Conservation (phyloP, 176 grass and related monocot species). For the Juncus effusus region DNA sequence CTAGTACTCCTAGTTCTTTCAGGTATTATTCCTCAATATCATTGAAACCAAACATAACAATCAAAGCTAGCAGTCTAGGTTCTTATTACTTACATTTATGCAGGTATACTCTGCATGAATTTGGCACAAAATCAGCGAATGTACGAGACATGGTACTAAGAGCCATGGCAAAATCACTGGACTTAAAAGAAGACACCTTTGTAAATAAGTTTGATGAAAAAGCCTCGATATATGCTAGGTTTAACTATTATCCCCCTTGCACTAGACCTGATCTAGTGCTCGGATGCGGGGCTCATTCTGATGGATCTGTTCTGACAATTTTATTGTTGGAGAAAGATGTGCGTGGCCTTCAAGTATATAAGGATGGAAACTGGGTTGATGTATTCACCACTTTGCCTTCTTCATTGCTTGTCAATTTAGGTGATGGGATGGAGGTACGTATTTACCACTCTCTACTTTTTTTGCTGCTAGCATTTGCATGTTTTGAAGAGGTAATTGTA, state of each 20-base stretch:
- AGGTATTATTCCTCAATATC: constrained; percentile 28
- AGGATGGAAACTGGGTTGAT: constrained; percentile 33
- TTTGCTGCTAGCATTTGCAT: no score
- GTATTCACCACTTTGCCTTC: constrained; percentile 34
- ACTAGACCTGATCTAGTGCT: constrained; percentile 36
- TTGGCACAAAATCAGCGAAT: constrained; percentile 14
- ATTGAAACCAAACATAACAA: neutral
- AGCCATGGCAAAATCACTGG: constrained; percentile 29
- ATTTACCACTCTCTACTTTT: neutral
- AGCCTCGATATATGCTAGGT: constrained; percentile 11
- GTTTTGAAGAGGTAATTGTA: no score
- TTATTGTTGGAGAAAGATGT: constrained; percentile 40
- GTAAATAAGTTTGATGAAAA: neutral
- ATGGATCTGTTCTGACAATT: constrained; percentile 24
- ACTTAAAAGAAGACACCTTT: constrained; percentile 31
- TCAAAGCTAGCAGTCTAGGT: neutral
- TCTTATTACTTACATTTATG: neutral
- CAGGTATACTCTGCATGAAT: constrained; percentile 41
- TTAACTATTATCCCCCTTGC: constrained; percentile 50
- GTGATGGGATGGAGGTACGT: constrained; percentile 46
- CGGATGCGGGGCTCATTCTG: constrained; percentile 53
- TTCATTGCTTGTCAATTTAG: constrained; percentile 37
- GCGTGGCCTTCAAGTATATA: constrained; percentile 37
- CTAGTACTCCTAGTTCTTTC: constrained; percentile 34
- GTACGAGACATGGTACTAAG: constrained; percentile 10